Conservation (phyloP, 768 basidiomycete species). For the Leucocoprinus birnbaumii region DNA sequence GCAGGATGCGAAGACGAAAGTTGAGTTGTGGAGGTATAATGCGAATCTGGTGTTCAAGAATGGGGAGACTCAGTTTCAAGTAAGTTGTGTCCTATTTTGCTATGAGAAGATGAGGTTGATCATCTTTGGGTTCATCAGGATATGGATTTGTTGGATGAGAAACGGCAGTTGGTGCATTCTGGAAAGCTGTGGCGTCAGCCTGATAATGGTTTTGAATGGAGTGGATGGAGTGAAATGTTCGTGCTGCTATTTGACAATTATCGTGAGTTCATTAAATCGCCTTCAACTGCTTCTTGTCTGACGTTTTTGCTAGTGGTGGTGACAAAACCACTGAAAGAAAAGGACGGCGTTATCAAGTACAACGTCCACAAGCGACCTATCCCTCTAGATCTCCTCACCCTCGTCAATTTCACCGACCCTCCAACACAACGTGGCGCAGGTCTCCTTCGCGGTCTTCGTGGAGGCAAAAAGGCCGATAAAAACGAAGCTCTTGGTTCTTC, state of each 20-base stretch:
- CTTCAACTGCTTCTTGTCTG: conserved; percentile 1
- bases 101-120: conserved; percentile 34
- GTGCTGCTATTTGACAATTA: conserved; percentile 79
- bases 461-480: conserved; percentile 24
- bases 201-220: conserved; percentile 76
- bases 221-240: conserved; percentile 81
- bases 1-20: conserved; percentile 83
- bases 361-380: conserved; percentile 82
- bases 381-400: conserved; percentile 82
- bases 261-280: neutral
- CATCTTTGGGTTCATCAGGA: conserved; percentile 41
- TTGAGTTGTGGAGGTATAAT: conserved; percentile 86
- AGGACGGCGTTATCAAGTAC: conserved; percentile 72
- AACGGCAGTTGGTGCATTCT: conserved; percentile 79
- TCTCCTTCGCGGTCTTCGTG: conserved; percentile 62
- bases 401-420: conserved; percentile 78
- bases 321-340: conserved; percentile 56
- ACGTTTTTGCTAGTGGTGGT: conserved; percentile 62
- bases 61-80: conserved; percentile 70
- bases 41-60: conserved; percentile 76
- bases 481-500: conserved; percentile 14
- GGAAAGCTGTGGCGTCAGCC: conserved; percentile 81
- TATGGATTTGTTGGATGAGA: conserved; percentile 86
- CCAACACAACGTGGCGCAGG: conserved; percentile 67
- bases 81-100: conserved; percentile 17